Evolutionary conservation across 768 basidiomycete species (phyloP).

Genomic region (Suillus paluster): DNA sequence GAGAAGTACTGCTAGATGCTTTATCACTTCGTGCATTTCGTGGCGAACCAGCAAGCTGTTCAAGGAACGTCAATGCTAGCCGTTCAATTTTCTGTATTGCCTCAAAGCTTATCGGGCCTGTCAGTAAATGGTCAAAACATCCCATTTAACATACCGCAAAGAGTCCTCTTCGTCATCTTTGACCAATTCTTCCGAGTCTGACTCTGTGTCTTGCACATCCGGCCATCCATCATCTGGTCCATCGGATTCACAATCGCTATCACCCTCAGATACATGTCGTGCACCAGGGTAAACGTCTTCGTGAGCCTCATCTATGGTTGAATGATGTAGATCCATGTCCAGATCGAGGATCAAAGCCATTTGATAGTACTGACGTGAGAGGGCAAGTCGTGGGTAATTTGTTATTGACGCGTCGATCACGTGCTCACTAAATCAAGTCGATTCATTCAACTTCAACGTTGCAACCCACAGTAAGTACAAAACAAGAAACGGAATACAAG

Average conservation of each 20-base stretch:
- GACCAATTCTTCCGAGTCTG: slow-evolving; percentile 12
- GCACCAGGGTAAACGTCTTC: background rate
- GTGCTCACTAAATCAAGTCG: slow-evolving; percentile 29
- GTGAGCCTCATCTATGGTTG: background rate
- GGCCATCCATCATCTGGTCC: background rate
- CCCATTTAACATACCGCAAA: slow-evolving; percentile 6
- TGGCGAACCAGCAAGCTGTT: slow-evolving; percentile 31
- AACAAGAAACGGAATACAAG: background rate
- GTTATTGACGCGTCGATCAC: slow-evolving; percentile 3
- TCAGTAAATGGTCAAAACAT: background rate
- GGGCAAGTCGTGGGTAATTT: background rate
- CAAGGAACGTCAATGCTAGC: slow-evolving; percentile 34
- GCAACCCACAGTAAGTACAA: too few relatives aligned
- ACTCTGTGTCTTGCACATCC: background rate
- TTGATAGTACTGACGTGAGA: too few relatives aligned
- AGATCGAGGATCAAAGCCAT: background rate
- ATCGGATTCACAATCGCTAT: background rate
- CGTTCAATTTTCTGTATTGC: slow-evolving; percentile 33
- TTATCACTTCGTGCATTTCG: slow-evolving; percentile 7
- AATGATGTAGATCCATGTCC: background rate
- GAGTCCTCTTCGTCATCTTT: slow-evolving; percentile 20
- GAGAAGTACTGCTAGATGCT: background rate
- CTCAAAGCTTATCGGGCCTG: slow-evolving; percentile 20
- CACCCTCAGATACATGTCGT: background rate
- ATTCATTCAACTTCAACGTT: too few relatives aligned